Percentiles rank a stretch among this genome's conserved stretches.
Conservation (phyloP, 2,329 filamentous ascomycete species). For the Fusarium camptoceras region DNA sequence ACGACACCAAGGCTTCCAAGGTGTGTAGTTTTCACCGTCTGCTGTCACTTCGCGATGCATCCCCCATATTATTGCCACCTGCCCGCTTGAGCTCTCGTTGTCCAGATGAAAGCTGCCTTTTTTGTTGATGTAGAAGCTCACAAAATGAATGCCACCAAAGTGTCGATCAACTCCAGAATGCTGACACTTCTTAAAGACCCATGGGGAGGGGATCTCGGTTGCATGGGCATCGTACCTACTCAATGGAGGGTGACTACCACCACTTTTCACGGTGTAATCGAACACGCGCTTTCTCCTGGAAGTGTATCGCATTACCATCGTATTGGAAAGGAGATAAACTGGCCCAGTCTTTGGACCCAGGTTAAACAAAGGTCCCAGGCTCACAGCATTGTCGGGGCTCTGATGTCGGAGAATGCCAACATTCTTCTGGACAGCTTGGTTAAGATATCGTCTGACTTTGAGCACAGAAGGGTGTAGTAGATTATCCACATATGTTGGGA, state of each 20-base stretch:
- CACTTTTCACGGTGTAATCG: background rate
- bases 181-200: conserved; percentile 31
- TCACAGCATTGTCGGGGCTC: conserved; percentile 28
- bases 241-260: conserved; percentile 30
- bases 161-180: conserved; percentile 10
- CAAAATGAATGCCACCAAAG: conserved; percentile 41
- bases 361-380: background rate
- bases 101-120: too few relatives aligned
- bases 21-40: background rate
- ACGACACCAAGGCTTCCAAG: conserved; percentile 38
- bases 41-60: conserved; percentile 11
- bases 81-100: background rate
- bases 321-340: conserved; percentile 33
- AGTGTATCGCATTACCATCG: background rate
- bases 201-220: conserved; percentile 34
- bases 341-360: conserved; percentile 25
- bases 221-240: conserved; percentile 28
- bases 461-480: background rate
- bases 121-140: conserved; percentile 16
- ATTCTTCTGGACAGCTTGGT: conserved; percentile 16
- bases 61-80: conserved; percentile 39
- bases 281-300: background rate
- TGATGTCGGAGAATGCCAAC: conserved; percentile 34
- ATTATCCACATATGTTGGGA: background rate
- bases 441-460: conserved; percentile 1